phyloP scores from a whole-genome alignment of 371 early-diverging fungal genomes.

The Mortierella sp. region DNA sequence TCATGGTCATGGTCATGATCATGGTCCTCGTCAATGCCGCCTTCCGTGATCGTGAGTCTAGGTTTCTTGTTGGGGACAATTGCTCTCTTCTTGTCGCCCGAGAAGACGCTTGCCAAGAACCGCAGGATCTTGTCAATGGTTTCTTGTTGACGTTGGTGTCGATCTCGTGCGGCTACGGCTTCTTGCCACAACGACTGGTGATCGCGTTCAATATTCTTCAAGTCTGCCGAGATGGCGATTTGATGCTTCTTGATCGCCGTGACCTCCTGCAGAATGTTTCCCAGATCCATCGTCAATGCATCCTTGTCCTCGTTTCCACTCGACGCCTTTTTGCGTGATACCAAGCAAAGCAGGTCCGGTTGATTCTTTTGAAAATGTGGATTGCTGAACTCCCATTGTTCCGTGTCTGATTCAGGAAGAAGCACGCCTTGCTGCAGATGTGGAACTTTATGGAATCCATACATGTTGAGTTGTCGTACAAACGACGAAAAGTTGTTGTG shows the following conservation, averaged over 20 bases:
- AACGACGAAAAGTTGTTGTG: conserved; percentile 94
- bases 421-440: conserved; percentile 81
- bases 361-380: conserved; percentile 66
- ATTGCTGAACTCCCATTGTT: conserved; percentile 71
- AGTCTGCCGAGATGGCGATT: conserved; percentile 83
- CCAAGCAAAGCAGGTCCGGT: conserved; percentile 65
- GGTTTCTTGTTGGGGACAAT: conserved; percentile 66
- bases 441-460: conserved; percentile 92
- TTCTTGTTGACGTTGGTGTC: conserved; percentile 87
- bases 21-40: conserved; percentile 27
- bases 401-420: conserved; percentile 66
- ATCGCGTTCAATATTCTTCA: conserved; percentile 88
- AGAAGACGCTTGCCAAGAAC: conserved; percentile 83
- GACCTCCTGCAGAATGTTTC: conserved; percentile 80
- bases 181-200: conserved; percentile 93
- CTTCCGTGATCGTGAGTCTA: conserved; percentile 47
- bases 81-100: conserved; percentile 69
- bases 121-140: conserved; percentile 91
- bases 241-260: conserved; percentile 91
- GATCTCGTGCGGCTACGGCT: conserved; percentile 74
- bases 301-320: conserved; percentile 62
- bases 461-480: conserved; percentile 96
- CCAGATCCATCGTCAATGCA: conserved; percentile 58
- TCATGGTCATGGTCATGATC: conserved; percentile 13
- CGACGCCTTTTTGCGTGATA: conserved; percentile 67